Conservation (phyloP, 2,329 filamentous ascomycete species). For the Pseudogymnoascus verrucosus region DNA sequence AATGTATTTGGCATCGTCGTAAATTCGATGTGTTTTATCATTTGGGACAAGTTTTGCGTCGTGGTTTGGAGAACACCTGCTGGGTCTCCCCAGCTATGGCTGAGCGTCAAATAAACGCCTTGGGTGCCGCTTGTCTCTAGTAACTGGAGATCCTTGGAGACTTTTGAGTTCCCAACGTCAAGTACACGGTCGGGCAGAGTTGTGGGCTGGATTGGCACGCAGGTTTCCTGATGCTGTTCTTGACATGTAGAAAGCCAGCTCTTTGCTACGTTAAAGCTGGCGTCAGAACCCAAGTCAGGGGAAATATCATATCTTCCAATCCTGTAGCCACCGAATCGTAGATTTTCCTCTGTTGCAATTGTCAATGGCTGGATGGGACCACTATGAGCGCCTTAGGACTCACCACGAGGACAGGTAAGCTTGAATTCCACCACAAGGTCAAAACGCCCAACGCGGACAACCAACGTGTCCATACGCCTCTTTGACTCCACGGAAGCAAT, state of each 20-base stretch:
- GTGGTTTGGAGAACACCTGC: background rate
- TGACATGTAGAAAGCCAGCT: background rate
- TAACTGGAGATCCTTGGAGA: background rate
- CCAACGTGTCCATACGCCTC: background rate
- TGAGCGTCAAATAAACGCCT: constrained; percentile 1
- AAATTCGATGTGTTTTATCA: background rate
- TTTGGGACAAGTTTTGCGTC: background rate
- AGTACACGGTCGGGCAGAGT: background rate
- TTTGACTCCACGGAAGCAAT: background rate
- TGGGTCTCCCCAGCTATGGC: background rate
- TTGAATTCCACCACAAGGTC: background rate
- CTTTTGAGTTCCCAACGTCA: background rate
- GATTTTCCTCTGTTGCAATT: background rate
- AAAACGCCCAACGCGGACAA: background rate
- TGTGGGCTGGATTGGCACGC: background rate
- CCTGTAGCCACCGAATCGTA: background rate
- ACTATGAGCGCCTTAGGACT: background rate
- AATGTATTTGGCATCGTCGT: background rate
- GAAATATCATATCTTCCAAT: constrained; percentile 6
- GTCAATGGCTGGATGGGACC: background rate
- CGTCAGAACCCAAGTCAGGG: background rate
- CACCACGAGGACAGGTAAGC: background rate
- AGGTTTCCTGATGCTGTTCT: background rate
- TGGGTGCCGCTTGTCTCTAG: background rate
- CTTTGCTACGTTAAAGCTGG: background rate